Evolutionary conservation across 2,329 filamentous ascomycete species (phyloP).

Genomic region (Colletotrichum paranaense): DNA sequence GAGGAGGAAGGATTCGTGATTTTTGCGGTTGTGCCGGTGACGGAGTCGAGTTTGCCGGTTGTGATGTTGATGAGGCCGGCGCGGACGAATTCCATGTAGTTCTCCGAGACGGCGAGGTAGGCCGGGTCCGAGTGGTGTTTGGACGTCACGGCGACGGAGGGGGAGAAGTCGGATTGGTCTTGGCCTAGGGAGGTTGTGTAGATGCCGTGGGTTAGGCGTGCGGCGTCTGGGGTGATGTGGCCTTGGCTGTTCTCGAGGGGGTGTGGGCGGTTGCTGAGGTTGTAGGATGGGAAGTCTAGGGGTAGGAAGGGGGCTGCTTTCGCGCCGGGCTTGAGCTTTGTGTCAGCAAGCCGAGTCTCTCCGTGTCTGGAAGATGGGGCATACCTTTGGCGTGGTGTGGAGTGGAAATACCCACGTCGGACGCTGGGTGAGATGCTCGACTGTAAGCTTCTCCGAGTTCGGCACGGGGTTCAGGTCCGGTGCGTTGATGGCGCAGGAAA

Average conservation of each 20-base stretch:
- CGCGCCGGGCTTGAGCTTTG: slow-evolving; percentile 50
- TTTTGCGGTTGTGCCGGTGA: slow-evolving; percentile 50
- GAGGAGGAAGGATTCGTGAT: slow-evolving; percentile 44
- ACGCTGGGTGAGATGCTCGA: slow-evolving; percentile 77
- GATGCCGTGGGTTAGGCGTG: slow-evolving; percentile 63
- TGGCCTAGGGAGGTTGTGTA: slow-evolving; percentile 61
- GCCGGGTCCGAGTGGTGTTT: slow-evolving; percentile 63
- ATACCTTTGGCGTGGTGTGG: slow-evolving; percentile 63
- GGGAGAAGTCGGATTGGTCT: slow-evolving; percentile 64
- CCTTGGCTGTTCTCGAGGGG: slow-evolving; percentile 73
- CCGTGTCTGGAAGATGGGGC: neutral
- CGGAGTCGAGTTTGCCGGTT: slow-evolving; percentile 57
- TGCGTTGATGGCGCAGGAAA: slow-evolving; percentile 72
- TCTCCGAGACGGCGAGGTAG: slow-evolving; percentile 76
- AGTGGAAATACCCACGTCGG: slow-evolving; percentile 80
- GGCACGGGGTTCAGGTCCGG: slow-evolving; percentile 55
- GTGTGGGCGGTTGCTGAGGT: slow-evolving; percentile 70
- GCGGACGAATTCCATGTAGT: slow-evolving; percentile 80
- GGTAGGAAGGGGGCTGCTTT: slow-evolving; percentile 74
- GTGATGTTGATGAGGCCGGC: slow-evolving; percentile 67
- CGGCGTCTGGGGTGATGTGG: slow-evolving; percentile 69
- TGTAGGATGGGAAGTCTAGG: slow-evolving; percentile 78
- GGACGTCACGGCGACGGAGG: slow-evolving; percentile 45
- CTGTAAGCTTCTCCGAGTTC: slow-evolving; percentile 61
- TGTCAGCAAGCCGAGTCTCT: slow-evolving; percentile 38